These are phyloP conservation scores for Beauveria sp. DNA, from an alignment of 2,329 filamentous ascomycete species.

Conservation along the genomic window DNA sequence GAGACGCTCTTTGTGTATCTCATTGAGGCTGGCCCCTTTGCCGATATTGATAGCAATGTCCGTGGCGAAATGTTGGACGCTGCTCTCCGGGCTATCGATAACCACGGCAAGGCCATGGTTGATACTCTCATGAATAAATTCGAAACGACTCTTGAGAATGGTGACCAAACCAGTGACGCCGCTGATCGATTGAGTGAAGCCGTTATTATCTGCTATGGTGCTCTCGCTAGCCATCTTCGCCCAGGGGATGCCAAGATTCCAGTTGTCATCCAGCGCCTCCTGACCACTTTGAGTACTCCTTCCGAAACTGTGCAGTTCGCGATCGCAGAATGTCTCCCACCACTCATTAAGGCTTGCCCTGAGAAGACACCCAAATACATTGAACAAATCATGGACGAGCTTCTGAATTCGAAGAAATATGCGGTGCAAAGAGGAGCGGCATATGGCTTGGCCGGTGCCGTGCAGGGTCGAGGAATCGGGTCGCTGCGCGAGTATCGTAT, in stretches of 20 bases:
- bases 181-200: constrained; percentile 93
- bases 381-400: constrained; percentile 67
- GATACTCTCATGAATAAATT: constrained; percentile 90
- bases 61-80: constrained; percentile 88
- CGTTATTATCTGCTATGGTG: constrained; percentile 94
- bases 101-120: constrained; percentile 73
- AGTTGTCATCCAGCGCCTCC: constrained; percentile 75
- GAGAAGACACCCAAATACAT: constrained; percentile 76
- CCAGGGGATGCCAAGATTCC: constrained; percentile 81
- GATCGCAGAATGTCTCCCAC: constrained; percentile 87
- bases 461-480: constrained; percentile 78
- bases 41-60: constrained; percentile 70
- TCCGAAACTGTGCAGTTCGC: constrained; percentile 97
- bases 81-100: constrained; percentile 70
- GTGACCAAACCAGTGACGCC: constrained; percentile 71
- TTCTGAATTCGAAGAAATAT: constrained; percentile 86
- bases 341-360: constrained; percentile 73
- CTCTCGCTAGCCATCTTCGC: constrained; percentile 79
- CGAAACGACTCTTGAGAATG: constrained; percentile 77
- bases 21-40: constrained; percentile 78
- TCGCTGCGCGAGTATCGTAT: constrained; percentile 80
- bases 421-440: constrained; percentile 88
- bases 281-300: constrained; percentile 84
- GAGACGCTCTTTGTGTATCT: constrained; percentile 77
- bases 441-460: constrained; percentile 86